Conservation (phyloP, 768 basidiomycete species). For the Amanita brunnescens region DNA sequence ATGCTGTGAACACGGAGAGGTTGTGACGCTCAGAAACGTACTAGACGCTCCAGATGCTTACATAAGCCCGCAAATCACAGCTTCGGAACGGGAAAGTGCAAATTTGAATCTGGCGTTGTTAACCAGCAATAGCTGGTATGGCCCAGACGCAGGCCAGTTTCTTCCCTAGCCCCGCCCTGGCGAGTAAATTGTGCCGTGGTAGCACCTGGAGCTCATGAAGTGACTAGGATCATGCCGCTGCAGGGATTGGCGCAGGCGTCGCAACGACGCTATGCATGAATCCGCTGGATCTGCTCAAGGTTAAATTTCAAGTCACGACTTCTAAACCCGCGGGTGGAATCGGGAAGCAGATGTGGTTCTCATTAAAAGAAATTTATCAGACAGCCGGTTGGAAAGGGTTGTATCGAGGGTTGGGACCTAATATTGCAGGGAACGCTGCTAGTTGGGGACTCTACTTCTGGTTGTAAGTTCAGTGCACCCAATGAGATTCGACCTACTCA, state of each 20-base stretch:
- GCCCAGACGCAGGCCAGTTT: conserved; percentile 39
- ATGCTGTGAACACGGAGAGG: background rate
- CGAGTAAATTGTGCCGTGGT: conserved; percentile 15
- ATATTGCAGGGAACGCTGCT: conserved; percentile 89
- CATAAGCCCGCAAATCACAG: background rate
- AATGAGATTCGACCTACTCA: background rate
- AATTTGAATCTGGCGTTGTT: background rate
- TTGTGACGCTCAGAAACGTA: background rate
- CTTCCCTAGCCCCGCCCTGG: conserved; percentile 42
- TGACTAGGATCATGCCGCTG: conserved; percentile 84
- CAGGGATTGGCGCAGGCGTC: conserved; percentile 89
- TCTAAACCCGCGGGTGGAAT: conserved; percentile 48
- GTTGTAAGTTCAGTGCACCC: conserved; percentile 54
- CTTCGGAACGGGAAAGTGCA: background rate
- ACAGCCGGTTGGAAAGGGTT: conserved; percentile 76
- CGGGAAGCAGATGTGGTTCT: conserved; percentile 67
- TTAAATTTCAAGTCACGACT: conserved; percentile 87
- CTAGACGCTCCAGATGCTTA: background rate
- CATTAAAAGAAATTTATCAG: conserved; percentile 64
- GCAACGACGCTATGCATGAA: conserved; percentile 94
- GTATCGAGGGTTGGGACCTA: conserved; percentile 85
- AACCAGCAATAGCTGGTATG: conserved; percentile 25
- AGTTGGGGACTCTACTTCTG: conserved; percentile 99
- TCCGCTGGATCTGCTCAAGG: conserved; percentile 91
- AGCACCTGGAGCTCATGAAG: background rate